Evolutionary conservation across 768 basidiomycete species (phyloP).

Genomic region (Naganishia randhawae): DNA sequence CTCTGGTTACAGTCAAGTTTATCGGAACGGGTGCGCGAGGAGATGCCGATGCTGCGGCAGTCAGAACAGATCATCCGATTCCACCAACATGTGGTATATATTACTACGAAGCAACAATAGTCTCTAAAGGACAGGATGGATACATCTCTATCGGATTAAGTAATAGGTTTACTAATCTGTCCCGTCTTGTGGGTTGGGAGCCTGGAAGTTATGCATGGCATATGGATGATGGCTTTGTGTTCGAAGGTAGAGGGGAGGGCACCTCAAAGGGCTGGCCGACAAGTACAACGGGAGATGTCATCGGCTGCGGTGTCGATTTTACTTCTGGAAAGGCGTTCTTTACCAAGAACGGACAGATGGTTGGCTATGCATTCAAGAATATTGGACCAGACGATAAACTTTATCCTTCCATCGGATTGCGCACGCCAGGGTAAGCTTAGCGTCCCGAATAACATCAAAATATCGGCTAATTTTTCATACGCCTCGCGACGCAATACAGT

Average conservation of each 20-base stretch:
- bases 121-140: slow-evolving; percentile 74
- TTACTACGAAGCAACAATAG: slow-evolving; percentile 86
- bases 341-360: slow-evolving; percentile 71
- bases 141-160: slow-evolving; percentile 56
- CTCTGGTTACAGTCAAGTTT: slow-evolving; percentile 34
- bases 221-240: slow-evolving; percentile 47
- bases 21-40: slow-evolving; percentile 36
- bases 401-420: slow-evolving; percentile 84
- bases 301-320: slow-evolving; percentile 93
- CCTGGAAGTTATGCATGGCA: slow-evolving; percentile 48
- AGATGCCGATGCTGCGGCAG: slow-evolving; percentile 72
- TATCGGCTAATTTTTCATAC: not conserved
- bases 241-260: slow-evolving; percentile 29
- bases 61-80: slow-evolving; percentile 70
- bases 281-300: slow-evolving; percentile 62
- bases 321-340: slow-evolving; percentile 71
- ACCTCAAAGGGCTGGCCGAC: slow-evolving; percentile 27
- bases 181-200: slow-evolving; percentile 49
- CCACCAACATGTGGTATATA: slow-evolving; percentile 85
- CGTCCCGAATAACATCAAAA: not conserved
- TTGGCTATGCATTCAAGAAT: slow-evolving; percentile 38
- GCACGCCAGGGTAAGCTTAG: slow-evolving; percentile 56
- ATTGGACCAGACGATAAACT: slow-evolving; percentile 55
- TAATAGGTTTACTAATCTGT: slow-evolving; percentile 31
- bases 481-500: slow-evolving; percentile 41